Evolutionary conservation across 108 stramenopile genomes (phyloP).

Genomic region (Pinguiococcus pyrenoidosus): DNA sequence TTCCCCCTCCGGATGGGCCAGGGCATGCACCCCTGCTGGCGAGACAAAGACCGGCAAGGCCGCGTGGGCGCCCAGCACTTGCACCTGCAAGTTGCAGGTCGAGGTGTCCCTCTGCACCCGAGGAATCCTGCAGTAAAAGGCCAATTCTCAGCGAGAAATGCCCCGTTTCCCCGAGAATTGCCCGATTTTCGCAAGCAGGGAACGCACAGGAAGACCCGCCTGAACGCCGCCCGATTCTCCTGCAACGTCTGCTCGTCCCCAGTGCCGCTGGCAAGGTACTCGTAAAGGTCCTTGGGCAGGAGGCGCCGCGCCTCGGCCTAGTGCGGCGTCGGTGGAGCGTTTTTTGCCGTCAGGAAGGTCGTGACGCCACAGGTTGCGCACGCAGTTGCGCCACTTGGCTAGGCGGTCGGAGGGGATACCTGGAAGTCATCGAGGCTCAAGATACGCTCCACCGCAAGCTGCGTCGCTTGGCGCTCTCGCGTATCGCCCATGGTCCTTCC

Average conservation of each 20-base stretch:
- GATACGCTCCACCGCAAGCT: too few species aligned
- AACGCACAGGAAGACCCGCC: constrained; percentile 15
- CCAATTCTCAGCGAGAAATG: too few species aligned
- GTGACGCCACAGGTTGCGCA: too few species aligned
- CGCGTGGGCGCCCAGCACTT: neutral
- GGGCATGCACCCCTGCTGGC: constrained; percentile 20
- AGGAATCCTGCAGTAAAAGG: neutral
- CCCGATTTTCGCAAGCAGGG: constrained; percentile 16
- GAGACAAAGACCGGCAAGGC: constrained; percentile 18
- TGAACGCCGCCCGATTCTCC: constrained; percentile 23
- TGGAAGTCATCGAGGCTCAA: too few species aligned
- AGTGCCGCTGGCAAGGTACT: constrained; percentile 21
- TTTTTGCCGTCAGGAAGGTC: too few species aligned
- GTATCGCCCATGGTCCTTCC: too few species aligned
- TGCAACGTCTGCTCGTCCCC: constrained; percentile 26
- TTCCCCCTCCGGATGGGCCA: constrained; percentile 16
- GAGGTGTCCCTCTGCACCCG: neutral
- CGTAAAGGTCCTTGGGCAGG: constrained; percentile 14
- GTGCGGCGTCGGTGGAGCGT: too few species aligned
- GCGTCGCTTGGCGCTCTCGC: too few species aligned
- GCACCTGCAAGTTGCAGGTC: too few species aligned
- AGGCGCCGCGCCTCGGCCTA: too few species aligned
- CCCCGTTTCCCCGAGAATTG: constrained; percentile 3
- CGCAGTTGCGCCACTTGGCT: too few species aligned
- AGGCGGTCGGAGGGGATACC: too few species aligned